Conservation (phyloP, 1,284 basidiomycete genomes). For the Naganishia cerealis region DNA sequence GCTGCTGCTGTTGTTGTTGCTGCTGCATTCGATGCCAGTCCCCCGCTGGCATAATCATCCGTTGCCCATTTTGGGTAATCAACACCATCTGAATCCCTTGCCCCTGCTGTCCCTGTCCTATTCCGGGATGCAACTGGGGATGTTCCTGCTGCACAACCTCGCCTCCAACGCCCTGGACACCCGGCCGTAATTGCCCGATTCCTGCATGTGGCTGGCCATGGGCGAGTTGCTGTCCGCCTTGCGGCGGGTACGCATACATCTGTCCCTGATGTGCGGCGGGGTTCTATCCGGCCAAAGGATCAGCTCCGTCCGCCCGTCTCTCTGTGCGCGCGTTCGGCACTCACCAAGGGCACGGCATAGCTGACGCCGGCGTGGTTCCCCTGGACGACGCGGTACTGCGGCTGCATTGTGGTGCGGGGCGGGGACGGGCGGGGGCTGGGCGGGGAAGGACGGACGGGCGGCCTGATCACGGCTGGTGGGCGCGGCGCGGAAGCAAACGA, state of each 20-base stretch:
- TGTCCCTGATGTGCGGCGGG: background rate
- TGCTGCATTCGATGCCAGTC: slow-evolving; percentile 21
- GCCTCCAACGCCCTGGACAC: background rate
- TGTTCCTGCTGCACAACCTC: background rate
- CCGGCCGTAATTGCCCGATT: background rate
- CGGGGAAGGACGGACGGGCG: too few species aligned
- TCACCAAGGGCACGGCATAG: background rate
- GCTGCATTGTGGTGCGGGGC: background rate
- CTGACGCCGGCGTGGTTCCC: background rate
- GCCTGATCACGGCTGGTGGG: too few species aligned
- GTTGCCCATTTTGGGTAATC: slow-evolving; percentile 19
- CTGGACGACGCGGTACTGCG: background rate
- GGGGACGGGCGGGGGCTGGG: too few species aligned
- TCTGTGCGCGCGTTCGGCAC: background rate
- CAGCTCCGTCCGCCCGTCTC: background rate
- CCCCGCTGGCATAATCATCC: slow-evolving; percentile 22
- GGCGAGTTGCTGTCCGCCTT: background rate
- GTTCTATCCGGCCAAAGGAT: background rate
- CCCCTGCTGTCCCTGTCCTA: background rate
- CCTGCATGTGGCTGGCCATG: background rate
- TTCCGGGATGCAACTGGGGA: background rate
- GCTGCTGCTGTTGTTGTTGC: background rate
- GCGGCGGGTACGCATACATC: background rate
- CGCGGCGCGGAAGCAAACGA: too few species aligned
- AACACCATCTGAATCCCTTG: slow-evolving; percentile 19